Conservation (phyloP, 2,329 filamentous ascomycete species). For the Ascochyta pisi region DNA sequence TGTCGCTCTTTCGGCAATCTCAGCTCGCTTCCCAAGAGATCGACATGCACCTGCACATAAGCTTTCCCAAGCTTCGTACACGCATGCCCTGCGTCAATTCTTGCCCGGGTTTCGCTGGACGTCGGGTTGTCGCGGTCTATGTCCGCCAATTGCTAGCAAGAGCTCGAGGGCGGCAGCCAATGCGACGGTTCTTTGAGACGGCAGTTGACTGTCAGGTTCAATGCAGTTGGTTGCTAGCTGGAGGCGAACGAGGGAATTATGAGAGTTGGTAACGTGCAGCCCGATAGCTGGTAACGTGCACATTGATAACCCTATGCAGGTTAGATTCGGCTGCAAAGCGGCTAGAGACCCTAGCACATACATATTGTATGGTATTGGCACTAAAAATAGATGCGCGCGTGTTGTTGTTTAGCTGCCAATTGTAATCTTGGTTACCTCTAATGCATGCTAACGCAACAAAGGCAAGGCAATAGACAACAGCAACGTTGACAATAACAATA, state of each 20-base stretch:
- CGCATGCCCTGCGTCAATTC: background rate
- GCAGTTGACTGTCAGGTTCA: constrained; percentile 2
- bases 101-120: background rate
- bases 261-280: too few relatives aligned
- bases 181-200: background rate
- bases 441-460: too few relatives aligned
- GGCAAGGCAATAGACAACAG: too few relatives aligned
- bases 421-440: too few relatives aligned
- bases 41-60: constrained; percentile 2
- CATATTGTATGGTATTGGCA: too few relatives aligned
- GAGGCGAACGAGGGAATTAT: background rate
- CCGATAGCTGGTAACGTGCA: too few relatives aligned
- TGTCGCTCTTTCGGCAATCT: background rate
- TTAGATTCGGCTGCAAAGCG: too few relatives aligned
- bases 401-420: too few relatives aligned
- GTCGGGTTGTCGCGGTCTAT: background rate
- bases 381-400: too few relatives aligned
- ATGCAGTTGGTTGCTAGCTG: constrained; percentile 2
- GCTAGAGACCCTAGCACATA: too few relatives aligned
- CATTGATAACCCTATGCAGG: too few relatives aligned
- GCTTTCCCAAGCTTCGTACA: constrained; percentile 7
- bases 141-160: constrained; percentile 2
- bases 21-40: constrained; percentile 8
- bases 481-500: too few relatives aligned
- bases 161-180: background rate